These are phyloP conservation scores for Colletotrichum horii DNA, from an alignment of 2,329 filamentous ascomycete species.

Conservation along the genomic window DNA sequence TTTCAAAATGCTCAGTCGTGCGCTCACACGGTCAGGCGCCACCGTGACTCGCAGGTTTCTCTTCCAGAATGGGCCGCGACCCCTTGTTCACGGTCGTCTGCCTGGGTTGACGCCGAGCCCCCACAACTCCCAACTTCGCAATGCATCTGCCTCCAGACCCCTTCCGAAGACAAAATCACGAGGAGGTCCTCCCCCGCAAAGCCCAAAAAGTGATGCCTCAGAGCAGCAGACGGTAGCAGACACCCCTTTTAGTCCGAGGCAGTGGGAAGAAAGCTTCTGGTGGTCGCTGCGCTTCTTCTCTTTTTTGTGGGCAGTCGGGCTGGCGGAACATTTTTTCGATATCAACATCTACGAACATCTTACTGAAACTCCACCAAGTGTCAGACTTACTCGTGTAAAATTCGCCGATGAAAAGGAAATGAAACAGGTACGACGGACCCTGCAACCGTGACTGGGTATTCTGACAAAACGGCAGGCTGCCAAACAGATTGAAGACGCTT, in stretches of 20 bases:
- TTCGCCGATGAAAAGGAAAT: background rate
- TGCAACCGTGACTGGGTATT: background rate
- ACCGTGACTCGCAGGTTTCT: background rate
- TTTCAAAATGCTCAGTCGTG: background rate
- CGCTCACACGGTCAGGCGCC: background rate
- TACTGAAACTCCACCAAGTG: fast-evolving
- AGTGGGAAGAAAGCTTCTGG: background rate
- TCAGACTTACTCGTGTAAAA: background rate
- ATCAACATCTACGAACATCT: background rate
- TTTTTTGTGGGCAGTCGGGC: too few species aligned
- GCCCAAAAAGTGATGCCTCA: background rate
- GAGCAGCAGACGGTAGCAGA: background rate
- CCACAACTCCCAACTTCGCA: background rate
- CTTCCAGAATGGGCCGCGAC: background rate
- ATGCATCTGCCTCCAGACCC: background rate
- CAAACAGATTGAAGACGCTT: slow-evolving; percentile 11
- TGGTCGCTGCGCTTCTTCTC: fast-evolving
- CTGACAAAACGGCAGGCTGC: background rate
- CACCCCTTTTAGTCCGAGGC: background rate
- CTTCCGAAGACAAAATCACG: background rate
- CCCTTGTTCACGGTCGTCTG: background rate
- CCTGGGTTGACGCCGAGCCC: background rate
- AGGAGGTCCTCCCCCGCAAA: background rate
- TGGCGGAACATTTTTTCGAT: background rate
- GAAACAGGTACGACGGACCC: background rate